Percentiles rank a stretch among this genome's conserved stretches.
phyloP scores from a whole-genome alignment of 1,139 yeast species.

The Schwanniomyces etchellsii region DNA sequence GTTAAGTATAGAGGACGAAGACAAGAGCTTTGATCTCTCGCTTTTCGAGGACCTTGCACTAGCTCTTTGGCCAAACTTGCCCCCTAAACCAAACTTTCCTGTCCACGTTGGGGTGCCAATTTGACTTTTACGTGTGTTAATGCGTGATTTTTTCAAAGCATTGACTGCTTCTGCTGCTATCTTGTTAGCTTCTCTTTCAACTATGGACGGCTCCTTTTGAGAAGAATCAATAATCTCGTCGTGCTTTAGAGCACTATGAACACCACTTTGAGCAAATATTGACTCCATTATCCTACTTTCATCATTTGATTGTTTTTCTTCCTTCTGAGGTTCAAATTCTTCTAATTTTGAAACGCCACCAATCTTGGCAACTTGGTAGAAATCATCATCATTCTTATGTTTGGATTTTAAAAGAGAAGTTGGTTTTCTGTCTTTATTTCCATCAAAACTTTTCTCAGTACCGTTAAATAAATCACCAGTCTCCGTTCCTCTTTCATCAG shows the following conservation, averaged over 20 bases:
- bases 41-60: constrained; percentile 7
- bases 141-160: constrained; percentile 66
- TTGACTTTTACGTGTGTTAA: constrained; percentile 53
- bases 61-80: constrained; percentile 34
- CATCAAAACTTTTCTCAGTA: constrained; percentile 35
- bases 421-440: constrained; percentile 20
- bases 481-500: constrained; percentile 59
- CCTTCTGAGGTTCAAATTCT: constrained; percentile 23
- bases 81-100: constrained; percentile 85
- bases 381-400: constrained; percentile 48
- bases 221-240: constrained; percentile 67
- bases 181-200: constrained; percentile 71
- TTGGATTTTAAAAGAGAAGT: constrained; percentile 17
- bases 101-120: constrained; percentile 96
- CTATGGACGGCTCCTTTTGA: constrained; percentile 42
- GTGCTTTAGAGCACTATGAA: constrained; percentile 72
- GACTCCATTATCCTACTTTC: constrained; percentile 69
- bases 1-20: constrained; percentile 28
- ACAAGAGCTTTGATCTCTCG: constrained; percentile 9
- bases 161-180: constrained; percentile 76
- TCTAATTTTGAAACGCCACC: constrained; percentile 53
- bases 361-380: constrained; percentile 46
- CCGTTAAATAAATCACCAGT: constrained; percentile 62
- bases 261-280: constrained; percentile 65
- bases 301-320: constrained; percentile 21